These are phyloP conservation scores for Hordeum vulgare DNA, from an alignment of 176 grass and related monocot genomes.

Conservation along the genomic window MorexV3_pseudomolecules_assembly NC_058519.1:593327925-593328424, in stretches of 20 bases:
- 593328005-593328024: not conserved
- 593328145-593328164: not conserved
- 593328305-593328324: too few species aligned
- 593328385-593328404: not conserved
- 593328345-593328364: too few species aligned
- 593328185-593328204: constrained; percentile 25
- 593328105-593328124: not conserved
- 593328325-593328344: too few species aligned
- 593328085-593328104: not conserved
- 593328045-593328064: not conserved
- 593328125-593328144: not conserved
- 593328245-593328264: not conserved
- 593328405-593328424: not conserved
- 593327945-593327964: constrained; percentile 17
- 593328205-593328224: too few species aligned
- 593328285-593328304: too few species aligned
- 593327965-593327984: constrained; percentile 17
- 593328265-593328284: not conserved
- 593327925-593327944: constrained; percentile 13
- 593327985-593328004: constrained; percentile 15
- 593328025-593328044: constrained; percentile 30
- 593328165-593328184: not conserved
- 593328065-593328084: not conserved
- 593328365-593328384: too few species aligned
- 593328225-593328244: not conserved